A percentile compares a stretch with the other conserved stretches of the same genome.
Conservation (phyloP, 371 early-diverging fungal species). For the Mortierella polycephala region DNA sequence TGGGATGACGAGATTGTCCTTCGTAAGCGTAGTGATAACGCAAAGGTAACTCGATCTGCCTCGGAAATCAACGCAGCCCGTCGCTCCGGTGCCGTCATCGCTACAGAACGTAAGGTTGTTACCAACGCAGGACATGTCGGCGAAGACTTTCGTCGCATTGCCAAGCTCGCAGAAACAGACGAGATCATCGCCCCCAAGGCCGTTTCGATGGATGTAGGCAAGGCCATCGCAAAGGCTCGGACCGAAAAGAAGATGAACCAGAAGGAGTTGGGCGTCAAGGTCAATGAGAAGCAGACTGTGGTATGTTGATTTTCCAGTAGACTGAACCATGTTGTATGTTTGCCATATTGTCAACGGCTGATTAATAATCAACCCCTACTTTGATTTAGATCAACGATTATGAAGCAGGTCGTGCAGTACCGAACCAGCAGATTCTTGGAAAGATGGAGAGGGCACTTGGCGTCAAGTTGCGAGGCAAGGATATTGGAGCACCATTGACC, state of each 20-base stretch:
- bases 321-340: background rate
- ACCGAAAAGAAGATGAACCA: constrained; percentile 82
- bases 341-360: background rate
- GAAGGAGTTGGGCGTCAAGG: constrained; percentile 85
- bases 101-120: constrained; percentile 74
- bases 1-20: constrained; percentile 83
- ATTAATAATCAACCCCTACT: constrained; percentile 23
- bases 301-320: constrained; percentile 37
- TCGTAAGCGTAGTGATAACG: constrained; percentile 73
- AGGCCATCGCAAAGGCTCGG: constrained; percentile 86
- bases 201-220: constrained; percentile 80
- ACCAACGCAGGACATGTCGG: constrained; percentile 79
- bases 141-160: constrained; percentile 77
- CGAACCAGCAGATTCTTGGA: constrained; percentile 90
- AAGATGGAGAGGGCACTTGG: constrained; percentile 91
- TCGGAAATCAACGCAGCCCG: constrained; percentile 83
- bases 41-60: constrained; percentile 71
- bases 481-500: constrained; percentile 78
- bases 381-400: constrained; percentile 80
- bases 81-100: constrained; percentile 75
- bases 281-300: constrained; percentile 85
- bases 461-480: constrained; percentile 90
- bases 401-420: constrained; percentile 85
- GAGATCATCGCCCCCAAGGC: constrained; percentile 80
- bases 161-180: constrained; percentile 89